phyloP scores from a whole-genome alignment of 805 yeast genomes.

The Saccharomycopsis fermentans region DNA sequence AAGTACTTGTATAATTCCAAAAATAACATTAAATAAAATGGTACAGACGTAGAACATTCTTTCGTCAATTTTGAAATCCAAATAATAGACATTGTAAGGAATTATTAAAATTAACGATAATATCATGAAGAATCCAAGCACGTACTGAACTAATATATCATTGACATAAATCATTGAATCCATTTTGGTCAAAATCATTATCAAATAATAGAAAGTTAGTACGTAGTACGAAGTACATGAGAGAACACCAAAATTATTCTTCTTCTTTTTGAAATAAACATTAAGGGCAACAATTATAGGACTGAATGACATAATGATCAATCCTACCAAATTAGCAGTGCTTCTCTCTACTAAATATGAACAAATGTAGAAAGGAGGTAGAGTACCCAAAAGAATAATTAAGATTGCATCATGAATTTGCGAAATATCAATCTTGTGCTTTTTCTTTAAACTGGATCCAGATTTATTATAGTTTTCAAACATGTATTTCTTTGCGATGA shows the following conservation, averaged over 20 bases:
- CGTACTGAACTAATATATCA: slow-evolving; percentile 7
- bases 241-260: neutral
- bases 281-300: slow-evolving; percentile 4
- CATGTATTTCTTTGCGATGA: slow-evolving; percentile 12
- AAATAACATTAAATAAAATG: slow-evolving; percentile 2
- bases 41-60: slow-evolving; percentile 3
- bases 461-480: slow-evolving; percentile 15
- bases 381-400: slow-evolving; percentile 6
- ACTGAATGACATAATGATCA: neutral
- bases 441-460: slow-evolving; percentile 8
- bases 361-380: slow-evolving; percentile 10
- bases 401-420: slow-evolving; percentile 8
- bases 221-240: neutral
- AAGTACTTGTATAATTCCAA: slow-evolving; percentile 10
- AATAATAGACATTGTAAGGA: slow-evolving; percentile 1
- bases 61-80: slow-evolving; percentile 2
- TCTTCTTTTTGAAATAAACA: neutral
- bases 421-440: neutral
- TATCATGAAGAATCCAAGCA: neutral
- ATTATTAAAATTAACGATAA: neutral
- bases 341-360: slow-evolving; percentile 3
- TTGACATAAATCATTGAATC: slow-evolving; percentile 1
- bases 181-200: neutral
- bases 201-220: neutral
- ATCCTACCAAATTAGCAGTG: slow-evolving; percentile 3